Evolutionary conservation across 208 protist genomes (phyloP), one percentile per base, ranked within the genome.

Genomic region (Leishmania turanica): DNA sequence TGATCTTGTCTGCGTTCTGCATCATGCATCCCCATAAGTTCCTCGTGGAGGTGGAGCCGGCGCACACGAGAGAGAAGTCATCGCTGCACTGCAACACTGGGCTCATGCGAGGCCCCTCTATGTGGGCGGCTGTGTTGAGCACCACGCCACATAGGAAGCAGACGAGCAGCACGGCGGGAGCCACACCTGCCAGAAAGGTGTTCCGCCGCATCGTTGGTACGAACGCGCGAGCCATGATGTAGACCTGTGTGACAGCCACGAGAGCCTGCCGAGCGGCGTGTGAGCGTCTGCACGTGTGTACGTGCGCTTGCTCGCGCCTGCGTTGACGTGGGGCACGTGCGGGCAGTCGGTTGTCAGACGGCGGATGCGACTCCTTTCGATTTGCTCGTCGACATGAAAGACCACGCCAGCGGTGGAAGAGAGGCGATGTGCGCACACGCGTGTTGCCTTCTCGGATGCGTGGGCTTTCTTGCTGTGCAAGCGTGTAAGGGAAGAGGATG

Each of bases 21-120:
- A 83, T 82, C 82, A 92, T 81, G 53, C 89, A 92, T 21, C 66
- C 65, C 89, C 87, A 91, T 75, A 84, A 72, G 69, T 81, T 62
- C 4, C 76, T 64, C 5, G 72, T 80, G 15, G 78, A 79, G 17
- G 64, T 37, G 13, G 56, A 47, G 42, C 75, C 56, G 64, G 17
- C 34, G 65, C 87, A 91, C 15, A 91, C 53, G 0, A 31, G n/a
- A 2, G 54, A 45, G 37, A 89, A 84, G 76, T 92, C 89, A 0
- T 79, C 77, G 34, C 65, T 40, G 66, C 89, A 92, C 56, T 88
- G 79, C 64, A 77, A 6, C 53, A 90, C 68, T 1, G 87, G 84
- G 58, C 79, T 87, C 66, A 80, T 81, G 71, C 27, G 82, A 13
- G 79, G 66, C 5, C 64, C 80, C n/a, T 68, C 82, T 0, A 15